phyloP scores from a whole-genome alignment of 768 basidiomycete species.

The Pilatotrama ljubarskyi region DNA sequence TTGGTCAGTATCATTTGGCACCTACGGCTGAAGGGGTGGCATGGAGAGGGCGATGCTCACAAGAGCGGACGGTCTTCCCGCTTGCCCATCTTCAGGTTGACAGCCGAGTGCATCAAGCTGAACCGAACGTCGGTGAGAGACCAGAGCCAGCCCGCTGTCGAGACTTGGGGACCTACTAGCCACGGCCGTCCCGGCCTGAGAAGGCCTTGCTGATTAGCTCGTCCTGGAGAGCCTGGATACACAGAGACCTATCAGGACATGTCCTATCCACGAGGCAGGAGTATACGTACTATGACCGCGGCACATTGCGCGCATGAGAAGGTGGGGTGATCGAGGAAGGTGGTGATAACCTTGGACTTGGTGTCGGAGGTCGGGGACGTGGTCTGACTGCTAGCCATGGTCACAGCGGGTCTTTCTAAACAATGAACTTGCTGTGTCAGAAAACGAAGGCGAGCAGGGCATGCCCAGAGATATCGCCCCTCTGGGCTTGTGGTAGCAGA shows the following conservation, averaged over 20 bases:
- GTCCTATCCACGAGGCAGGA: not conserved
- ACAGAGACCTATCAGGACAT: not conserved
- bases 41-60: slow-evolving; percentile 38
- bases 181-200: slow-evolving; percentile 79
- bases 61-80: slow-evolving; percentile 74
- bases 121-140: not conserved
- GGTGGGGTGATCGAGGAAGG: slow-evolving; percentile 64
- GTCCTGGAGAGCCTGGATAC: slow-evolving; percentile 69
- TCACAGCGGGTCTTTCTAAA: not conserved
- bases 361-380: slow-evolving; percentile 41
- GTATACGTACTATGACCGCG: slow-evolving; percentile 59
- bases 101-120: slow-evolving; percentile 77
- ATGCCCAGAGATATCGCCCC: not conserved
- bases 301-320: slow-evolving; percentile 72
- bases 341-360: slow-evolving; percentile 56
- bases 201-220: slow-evolving; percentile 85
- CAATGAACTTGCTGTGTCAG: not conserved
- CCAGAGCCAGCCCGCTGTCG: not conserved
- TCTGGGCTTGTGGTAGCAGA: not conserved
- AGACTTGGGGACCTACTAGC: slow-evolving; percentile 56
- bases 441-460: not conserved
- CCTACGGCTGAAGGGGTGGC: not conserved
- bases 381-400: not conserved
- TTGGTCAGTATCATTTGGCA: not conserved
- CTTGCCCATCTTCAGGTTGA: slow-evolving; percentile 70